Base-by-base conservation (phyloP, 768 basidiomycete genomes). In the Dentipellis fragilis region DNA sequence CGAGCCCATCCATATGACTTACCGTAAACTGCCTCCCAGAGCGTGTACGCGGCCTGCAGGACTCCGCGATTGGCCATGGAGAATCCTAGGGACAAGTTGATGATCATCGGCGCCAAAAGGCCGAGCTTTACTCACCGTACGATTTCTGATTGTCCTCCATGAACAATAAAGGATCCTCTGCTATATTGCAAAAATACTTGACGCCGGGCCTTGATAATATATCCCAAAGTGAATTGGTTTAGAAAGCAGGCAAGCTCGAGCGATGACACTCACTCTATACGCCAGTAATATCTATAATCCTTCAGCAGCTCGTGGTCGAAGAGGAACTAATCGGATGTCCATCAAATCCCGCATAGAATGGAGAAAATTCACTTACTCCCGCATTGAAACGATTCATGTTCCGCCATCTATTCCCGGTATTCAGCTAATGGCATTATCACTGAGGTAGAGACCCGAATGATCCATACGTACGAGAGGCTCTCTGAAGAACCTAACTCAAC, bases 321-420 rank as follows among this genome's bases (percentile, higher is more conserved):
- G 71, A 83, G 81, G 70, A 74, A 78, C 73, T 79, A 51, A 9
- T 52, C 12, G 34, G 10, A 19, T 10, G 5, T 46, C 48, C 16
- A 9, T 38, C 4, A 4, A 16, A 45, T 45, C 42, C 37, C 21
- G n/a, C 19, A 51, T 21, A 17, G 9, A 14, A 34, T 29, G 2
- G 72, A 10, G 19, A 19, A n/a, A 34, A n/a, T 9, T 11, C 9
- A n/a, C 40, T 81, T 61, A 90, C 89, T 34, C 89, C 91, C 48
- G 89, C 91, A 70, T 92, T 90, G 71, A 85, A 96, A 11, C 93
- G 81, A 70, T 92, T 94, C 93, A 94, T 93, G 62, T 93, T 92
- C 40, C 92, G 82, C 64, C 94, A 93, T 16, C 80, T 29, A 29
- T 29, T 6, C 3, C 29, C 29, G 29, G 29, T 29, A 3, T 29